phyloP scores from a whole-genome alignment of 1,139 yeast species.

The Suhomyces bribrorum region DNA sequence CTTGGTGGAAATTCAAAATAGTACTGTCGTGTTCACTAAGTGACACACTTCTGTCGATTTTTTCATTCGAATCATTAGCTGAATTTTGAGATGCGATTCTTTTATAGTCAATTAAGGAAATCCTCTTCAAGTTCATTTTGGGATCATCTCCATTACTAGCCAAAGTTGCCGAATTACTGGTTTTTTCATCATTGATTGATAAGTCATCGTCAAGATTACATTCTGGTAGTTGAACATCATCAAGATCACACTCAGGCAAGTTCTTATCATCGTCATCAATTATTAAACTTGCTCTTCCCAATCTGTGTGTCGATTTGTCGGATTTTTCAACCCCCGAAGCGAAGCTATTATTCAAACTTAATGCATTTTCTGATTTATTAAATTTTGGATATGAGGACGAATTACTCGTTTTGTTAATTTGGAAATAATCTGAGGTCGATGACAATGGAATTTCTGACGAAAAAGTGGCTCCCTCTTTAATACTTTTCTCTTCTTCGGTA shows the following conservation, averaged over 20 bases:
- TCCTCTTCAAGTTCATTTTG: constrained; percentile 12
- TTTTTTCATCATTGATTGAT: constrained; percentile 12
- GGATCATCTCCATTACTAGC: constrained; percentile 11
- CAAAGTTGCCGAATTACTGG: constrained; percentile 12
- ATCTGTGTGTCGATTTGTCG: neutral
- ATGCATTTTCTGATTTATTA: neutral
- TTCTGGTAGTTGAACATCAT: constrained; percentile 14
- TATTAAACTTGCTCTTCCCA: neutral
- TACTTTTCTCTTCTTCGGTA: constrained; percentile 4
- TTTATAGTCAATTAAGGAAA: constrained; percentile 12
- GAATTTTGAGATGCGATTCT: constrained; percentile 11
- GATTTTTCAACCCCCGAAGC: constrained; percentile 1
- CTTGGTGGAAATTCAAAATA: constrained; percentile 20
- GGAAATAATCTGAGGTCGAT: neutral
- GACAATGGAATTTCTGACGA: constrained; percentile 4
- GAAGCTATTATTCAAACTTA: too few relatives aligned
- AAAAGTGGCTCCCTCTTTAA: constrained; percentile 7
- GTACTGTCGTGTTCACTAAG: constrained; percentile 13
- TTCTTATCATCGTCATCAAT: constrained; percentile 12
- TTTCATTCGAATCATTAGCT: constrained; percentile 1
- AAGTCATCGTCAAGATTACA: constrained; percentile 3
- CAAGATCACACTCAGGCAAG: constrained; percentile 19
- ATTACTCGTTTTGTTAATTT: too few relatives aligned
- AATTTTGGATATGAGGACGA: constrained; percentile 1
- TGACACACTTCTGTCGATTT: constrained; percentile 12